Conservation (phyloP, 139 green algal genomes). For the Tetradesmus lagerheimii region DNA sequence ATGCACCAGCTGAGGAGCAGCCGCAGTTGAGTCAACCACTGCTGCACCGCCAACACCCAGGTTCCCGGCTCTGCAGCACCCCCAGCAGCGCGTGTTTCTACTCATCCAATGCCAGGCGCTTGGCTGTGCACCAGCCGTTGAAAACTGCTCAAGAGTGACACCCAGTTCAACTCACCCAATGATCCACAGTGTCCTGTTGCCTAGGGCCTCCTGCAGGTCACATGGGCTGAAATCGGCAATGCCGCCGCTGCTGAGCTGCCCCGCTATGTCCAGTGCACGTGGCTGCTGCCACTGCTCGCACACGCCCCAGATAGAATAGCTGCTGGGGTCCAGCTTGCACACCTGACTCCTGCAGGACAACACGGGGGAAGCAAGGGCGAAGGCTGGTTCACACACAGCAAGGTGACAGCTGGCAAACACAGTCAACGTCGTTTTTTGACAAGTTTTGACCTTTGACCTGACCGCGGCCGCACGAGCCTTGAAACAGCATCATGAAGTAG, state of each 20-base stretch:
- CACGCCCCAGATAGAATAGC: slow-evolving; percentile 16
- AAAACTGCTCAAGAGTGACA: no score
- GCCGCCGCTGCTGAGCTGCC: not conserved
- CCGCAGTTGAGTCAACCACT: no score
- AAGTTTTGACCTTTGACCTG: no score
- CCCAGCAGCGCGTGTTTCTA: no score
- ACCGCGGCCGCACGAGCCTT: no score
- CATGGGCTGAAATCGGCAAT: not conserved
- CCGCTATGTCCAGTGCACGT: not conserved
- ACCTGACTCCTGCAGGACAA: not conserved
- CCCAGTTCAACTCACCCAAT: not conserved
- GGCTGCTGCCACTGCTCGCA: slow-evolving; percentile 29
- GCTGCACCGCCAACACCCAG: no score
- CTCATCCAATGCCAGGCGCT: no score
- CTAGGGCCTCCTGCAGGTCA: not conserved
- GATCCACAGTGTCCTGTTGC: slow-evolving; percentile 37
- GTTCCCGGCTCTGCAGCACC: no score
- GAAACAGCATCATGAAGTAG: not conserved
- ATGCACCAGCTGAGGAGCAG: no score
- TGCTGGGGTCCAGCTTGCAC: slow-evolving; percentile 5
- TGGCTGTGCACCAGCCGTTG: no score
- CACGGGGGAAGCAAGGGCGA: no score
- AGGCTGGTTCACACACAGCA: not conserved
- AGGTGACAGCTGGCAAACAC: not conserved
- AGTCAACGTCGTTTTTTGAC: not conserved